Evolutionary conservation across 2,329 filamentous ascomycete genomes (phyloP), one percentile per base, ranked within the genome.

Genomic region (Colletotrichum sp.): DNA sequence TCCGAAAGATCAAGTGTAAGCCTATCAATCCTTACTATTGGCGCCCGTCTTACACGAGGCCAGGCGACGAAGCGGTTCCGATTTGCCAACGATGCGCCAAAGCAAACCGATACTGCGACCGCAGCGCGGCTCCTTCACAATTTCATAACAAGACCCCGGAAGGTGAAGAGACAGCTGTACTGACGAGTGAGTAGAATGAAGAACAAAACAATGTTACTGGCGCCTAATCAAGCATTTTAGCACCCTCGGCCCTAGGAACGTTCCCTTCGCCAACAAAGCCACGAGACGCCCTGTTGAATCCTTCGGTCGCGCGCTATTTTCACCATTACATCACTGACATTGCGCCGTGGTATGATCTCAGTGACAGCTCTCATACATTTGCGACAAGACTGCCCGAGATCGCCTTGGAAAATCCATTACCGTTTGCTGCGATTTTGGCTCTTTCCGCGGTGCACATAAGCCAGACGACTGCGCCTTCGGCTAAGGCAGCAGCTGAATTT

Each of bases 291-390:
- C 79, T 87, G 0, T 65, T 82, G 38, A 77, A 82, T 5, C 80
- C 78, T n/a, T 79, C 80, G 4, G 79, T 86, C 13, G 81, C 85
- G 3, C 78, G 75, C 8, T 79, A 86, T 16, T 88, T 88, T 60
- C 81, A 83, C 57, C 82, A 84, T 70, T 88, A 89, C 77, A 83
- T 84, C 10, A 74, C 77, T 2, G 71, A 80, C 48, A 79, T 88
- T 21, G 86, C 87, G 2, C 79, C 81, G 3, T 89, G 87, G 87
- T 89, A 88, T 77, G 87, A 89, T 67, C 82, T 89, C 9, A 87
- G 85, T 61, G 87, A 89, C 71, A 72, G 80, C 1, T 67, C 78
- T 3, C 80, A 78, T 1, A 77, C 80, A 6, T 89, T 89, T 38
- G 80, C 79, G 8, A 82, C 79, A 5, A 55, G 79, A 1, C 83